Evolutionary conservation across 371 early-diverging fungal species (phyloP), one percentile per base, ranked within the genome.

Genomic region (Rhizopus stolonifer): DNA sequence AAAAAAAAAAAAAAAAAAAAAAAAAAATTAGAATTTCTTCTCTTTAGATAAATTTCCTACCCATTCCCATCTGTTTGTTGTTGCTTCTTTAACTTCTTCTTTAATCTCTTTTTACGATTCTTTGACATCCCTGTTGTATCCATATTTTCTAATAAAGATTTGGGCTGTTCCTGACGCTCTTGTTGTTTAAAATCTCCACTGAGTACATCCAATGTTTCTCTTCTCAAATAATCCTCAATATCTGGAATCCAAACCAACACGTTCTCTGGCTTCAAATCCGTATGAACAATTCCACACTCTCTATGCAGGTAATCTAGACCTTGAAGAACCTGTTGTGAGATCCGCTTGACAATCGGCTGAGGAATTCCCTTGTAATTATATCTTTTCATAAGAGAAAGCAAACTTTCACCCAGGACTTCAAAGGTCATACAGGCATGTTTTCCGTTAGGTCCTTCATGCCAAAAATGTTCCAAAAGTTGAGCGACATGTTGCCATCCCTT

Each of bases 201-300:
- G 18, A 59, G 38, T 19, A 62, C 38, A n/a, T 54, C 56, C 8
- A 42, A 40, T n/a, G 54, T 62, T 26, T 66, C 67, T 38, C 50
- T 48, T 34, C 55, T 56, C 13, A 69, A 26, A 36, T 56, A 64
- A 0, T 64, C 56, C 42, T 91, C 91, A 8, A 92, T 88, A 56
- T 89, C 80, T 36, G 92, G 91, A 29, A 94, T 86, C 56, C 91
- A 92, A 7, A 95, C 90, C 31, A 95, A 74, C 6, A 95, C 92
- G 66, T 95, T 95, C 65, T 95, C 99, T 0, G 98, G 99, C 65
- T 99, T 99, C 34, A 99, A 64, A 67, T 99, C 99, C 0, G 99
- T 96, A 76, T 99, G 99, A 40, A 97, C 94, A 64, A 99, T 94
- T n/a, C 89, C 89, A 76, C 98, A 96, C 52, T 92, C 90, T n/a